Evolutionary conservation across 1,139 yeast species (phyloP), one percentile per base, ranked within the genome.

Genomic region (Scheffersomyces segobiensis): DNA sequence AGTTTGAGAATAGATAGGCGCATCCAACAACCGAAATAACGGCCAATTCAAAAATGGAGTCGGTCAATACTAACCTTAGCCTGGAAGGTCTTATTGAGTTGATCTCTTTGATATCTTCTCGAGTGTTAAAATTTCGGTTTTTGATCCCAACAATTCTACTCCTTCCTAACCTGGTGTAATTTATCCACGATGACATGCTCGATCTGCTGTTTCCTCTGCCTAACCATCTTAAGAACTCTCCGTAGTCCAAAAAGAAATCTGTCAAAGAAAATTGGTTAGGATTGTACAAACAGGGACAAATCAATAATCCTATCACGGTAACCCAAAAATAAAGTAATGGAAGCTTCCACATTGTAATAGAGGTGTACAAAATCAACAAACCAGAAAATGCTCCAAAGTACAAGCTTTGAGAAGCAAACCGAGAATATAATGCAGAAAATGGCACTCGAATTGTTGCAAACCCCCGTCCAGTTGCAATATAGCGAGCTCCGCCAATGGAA

Each of bases 381-480:
- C 78, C 73, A 46, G 78, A 71, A 3, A 69, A 62, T 0, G 77
- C 74, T 0, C 85, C 86, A 64, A 74, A 77, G 58, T 82, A 79
- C 46, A 82, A 70, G 60, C 85, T 79, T 52, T 79, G 83, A 19
- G 73, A 65, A 0, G 86, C 82, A 68, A 79, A 83, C 54, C 85
- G 67, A 2, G 85, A 70, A 66, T 81, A 83, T 8, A 83, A 67
- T 0, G 70, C 67, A 0, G 81, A 68, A 63, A 83, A 81, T 8
- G 83, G 75, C 7, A 77, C 75, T 61, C 87, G 69, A 2, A 75
- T 69, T 0, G 87, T 83, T 48, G 87, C 84, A 67, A 83, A 81
- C 1, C 86, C 86, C 67, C 87, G 71, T 17, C 86, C 87, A 0
- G 87, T 83, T 2, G 86, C 82, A 63, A 83, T 81, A 65, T 83